A percentile compares a stretch with the other conserved stretches of the same genome.
Evolutionary conservation across 1,284 basidiomycete species (phyloP).

Genomic region (Apiotrichum porosum): DNA sequence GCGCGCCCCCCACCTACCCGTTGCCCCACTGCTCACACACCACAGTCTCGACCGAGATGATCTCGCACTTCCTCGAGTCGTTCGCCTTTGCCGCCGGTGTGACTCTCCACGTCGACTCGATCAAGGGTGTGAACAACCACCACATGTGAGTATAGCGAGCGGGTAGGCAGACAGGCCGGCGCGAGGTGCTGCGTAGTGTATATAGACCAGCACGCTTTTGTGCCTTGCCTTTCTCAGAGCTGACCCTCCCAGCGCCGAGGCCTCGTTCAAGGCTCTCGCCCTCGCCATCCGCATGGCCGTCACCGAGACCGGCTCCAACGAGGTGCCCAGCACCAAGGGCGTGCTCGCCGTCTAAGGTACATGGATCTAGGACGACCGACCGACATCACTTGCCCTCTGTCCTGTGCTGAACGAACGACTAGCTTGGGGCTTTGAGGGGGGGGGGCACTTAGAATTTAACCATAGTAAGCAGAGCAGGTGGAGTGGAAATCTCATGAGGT

Average conservation of each 20-base stretch:
- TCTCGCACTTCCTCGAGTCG: constrained; percentile 53
- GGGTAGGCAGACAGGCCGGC: constrained; percentile 1
- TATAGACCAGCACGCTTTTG: too few species aligned
- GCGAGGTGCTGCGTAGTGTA: too few species aligned
- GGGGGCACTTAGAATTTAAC: too few species aligned
- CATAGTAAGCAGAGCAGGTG: too few species aligned
- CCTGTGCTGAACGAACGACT: too few species aligned
- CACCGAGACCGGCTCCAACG: constrained; percentile 78
- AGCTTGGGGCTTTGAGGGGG: too few species aligned
- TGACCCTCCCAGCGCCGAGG: constrained; percentile 67
- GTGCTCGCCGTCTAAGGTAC: constrained; percentile 56
- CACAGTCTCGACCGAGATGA: constrained; percentile 86
- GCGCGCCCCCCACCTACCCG: neutral
- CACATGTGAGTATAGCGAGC: constrained; percentile 83
- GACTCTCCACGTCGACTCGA: constrained; percentile 74
- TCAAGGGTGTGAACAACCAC: constrained; percentile 95
- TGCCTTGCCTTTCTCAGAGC: too few species aligned
- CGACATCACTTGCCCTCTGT: too few species aligned
- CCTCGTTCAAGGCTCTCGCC: constrained; percentile 95
- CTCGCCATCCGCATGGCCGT: constrained; percentile 93
- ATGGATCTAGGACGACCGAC: neutral
- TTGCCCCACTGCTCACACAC: constrained; percentile 1
- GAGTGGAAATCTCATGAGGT: too few species aligned
- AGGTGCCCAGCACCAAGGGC: constrained; percentile 96
- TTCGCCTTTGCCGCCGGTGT: constrained; percentile 49